Percentiles rank a stretch among this genome's conserved stretches.
phyloP scores from a whole-genome alignment of 2,329 filamentous ascomycete genomes.

The Microsporum audouinii region DNA sequence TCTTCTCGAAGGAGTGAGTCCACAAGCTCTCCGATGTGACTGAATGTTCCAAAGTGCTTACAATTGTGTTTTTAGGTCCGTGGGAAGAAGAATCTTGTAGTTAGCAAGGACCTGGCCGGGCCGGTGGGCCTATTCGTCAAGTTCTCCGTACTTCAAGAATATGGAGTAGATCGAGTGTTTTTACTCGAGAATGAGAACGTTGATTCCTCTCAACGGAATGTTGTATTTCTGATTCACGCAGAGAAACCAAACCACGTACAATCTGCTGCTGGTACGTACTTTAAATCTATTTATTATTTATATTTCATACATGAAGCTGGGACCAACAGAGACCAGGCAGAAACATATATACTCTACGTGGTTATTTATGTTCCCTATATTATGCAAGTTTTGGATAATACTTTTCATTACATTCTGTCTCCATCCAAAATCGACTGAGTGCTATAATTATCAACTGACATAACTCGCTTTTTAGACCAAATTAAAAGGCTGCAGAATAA shows the following conservation, averaged over 20 bases:
- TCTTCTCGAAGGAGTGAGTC: slow-evolving; percentile 87
- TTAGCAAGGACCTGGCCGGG: slow-evolving; percentile 81
- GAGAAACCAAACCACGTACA: slow-evolving; percentile 78
- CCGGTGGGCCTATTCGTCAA: slow-evolving; percentile 86
- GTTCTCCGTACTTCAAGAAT: slow-evolving; percentile 88
- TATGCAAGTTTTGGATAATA: not conserved
- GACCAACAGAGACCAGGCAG: slow-evolving; percentile 41
- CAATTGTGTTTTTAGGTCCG: slow-evolving; percentile 54
- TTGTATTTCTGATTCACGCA: slow-evolving; percentile 84
- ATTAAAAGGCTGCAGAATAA: slow-evolving; percentile 81
- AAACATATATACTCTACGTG: slow-evolving; percentile 43
- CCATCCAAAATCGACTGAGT: slow-evolving; percentile 16
- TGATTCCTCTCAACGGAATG: slow-evolving; percentile 86
- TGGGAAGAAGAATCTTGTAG: slow-evolving; percentile 95
- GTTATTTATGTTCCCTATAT: slow-evolving; percentile 49
- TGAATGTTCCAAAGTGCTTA: not conserved
- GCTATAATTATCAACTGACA: slow-evolving; percentile 52
- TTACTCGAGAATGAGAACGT: slow-evolving; percentile 91
- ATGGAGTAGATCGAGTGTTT: slow-evolving; percentile 96
- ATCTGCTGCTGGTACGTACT: slow-evolving; percentile 68
- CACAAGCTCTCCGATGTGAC: not conserved
- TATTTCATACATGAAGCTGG: not conserved
- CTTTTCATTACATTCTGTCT: not conserved
- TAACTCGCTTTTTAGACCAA: slow-evolving; percentile 53
- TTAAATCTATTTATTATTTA: slow-evolving; percentile 14